Evolutionary conservation across 1,284 basidiomycete genomes (phyloP), one percentile per base, ranked within the genome.

Genomic region (Heterobasidion parviporum): DNA sequence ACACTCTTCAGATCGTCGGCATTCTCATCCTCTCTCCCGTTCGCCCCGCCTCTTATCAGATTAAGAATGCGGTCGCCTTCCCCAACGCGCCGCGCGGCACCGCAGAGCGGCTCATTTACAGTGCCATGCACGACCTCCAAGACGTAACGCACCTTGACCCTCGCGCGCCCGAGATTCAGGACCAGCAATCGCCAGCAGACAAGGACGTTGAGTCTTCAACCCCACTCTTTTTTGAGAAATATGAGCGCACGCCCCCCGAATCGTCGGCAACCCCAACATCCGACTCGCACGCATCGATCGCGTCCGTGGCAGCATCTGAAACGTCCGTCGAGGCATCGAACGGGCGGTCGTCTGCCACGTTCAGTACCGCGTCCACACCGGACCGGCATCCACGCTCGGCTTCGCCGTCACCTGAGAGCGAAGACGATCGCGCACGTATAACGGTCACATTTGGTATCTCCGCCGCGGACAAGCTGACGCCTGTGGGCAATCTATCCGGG

Each of bases 61-160:
- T 77, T 58, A 78, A 79, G 63, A 78, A 78, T 50, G 70, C 71
- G 7, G 66, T 70, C 33, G 72, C 73, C 20, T 78, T 79, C 62
- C 75, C 74, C 2, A 60, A 69, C 44, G 72, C 75, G 2, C 76
- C 75, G 0, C 73, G 72, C 57, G 76, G 76, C 32, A 78, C 74
- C 2, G 78, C 76, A 0, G 74, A 78, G 53, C 62, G 63, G 20
- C 69, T 78, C 54, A 80, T 79, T 52, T 71, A 72, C 60, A 69
- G 68, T 1, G 69, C 69, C 2, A 68, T 79, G 48, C 67, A 64
- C 45, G 69, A 73, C 55, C 62, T 77, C 7, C 62, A 72, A 51
- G 62, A 61, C 35, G 50, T 15, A 3, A 56, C 56, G 14, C 12
- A 7, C 12, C 14, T 34, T 41, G 49, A 51, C 43, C 16, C 35